A percentile compares a stretch with the other conserved stretches of the same genome.
Evolutionary conservation across 805 yeast genomes (phyloP).

Genomic region (Allodekkera sacchari): DNA sequence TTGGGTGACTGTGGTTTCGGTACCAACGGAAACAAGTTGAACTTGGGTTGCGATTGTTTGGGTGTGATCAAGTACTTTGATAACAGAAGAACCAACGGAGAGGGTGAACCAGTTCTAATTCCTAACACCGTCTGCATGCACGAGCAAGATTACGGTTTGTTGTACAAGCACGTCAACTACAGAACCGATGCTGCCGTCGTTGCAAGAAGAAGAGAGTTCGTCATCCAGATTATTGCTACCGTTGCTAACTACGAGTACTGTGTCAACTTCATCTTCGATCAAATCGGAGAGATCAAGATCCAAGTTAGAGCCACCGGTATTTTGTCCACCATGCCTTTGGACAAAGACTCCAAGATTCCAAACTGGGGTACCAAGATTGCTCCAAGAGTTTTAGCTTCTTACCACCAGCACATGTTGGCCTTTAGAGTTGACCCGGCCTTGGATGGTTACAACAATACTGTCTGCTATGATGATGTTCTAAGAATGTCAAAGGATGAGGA

Average conservation of each 20-base stretch:
- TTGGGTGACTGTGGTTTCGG: constrained; percentile 84
- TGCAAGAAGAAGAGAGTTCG: constrained; percentile 71
- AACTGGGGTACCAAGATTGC: constrained; percentile 66
- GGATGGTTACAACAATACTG: constrained; percentile 74
- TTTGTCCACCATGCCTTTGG: constrained; percentile 76
- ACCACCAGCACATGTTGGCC: constrained; percentile 74
- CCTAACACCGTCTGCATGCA: constrained; percentile 75
- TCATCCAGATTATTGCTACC: constrained; percentile 74
- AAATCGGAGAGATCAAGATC: constrained; percentile 69
- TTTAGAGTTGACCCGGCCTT: constrained; percentile 77
- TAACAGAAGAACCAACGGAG: constrained; percentile 43
- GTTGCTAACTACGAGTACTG: constrained; percentile 81
- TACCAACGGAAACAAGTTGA: constrained; percentile 56
- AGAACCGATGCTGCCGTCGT: constrained; percentile 64
- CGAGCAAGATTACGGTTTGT: constrained; percentile 68
- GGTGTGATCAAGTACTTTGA: constrained; percentile 73
- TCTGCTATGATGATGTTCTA: constrained; percentile 59
- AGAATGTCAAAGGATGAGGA: constrained; percentile 47
- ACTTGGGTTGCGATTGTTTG: constrained; percentile 74
- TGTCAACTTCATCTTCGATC: constrained; percentile 62
- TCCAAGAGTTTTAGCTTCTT: constrained; percentile 76
- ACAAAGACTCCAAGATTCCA: constrained; percentile 55
- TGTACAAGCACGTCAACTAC: constrained; percentile 75
- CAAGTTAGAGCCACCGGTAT: constrained; percentile 85
- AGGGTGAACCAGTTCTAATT: constrained; percentile 54